Percentiles rank a stretch among this genome's conserved stretches.
These are phyloP conservation scores for Ogataea angusta DNA, from an alignment of 805 yeast genomes.

Conservation along the genomic window DNA sequence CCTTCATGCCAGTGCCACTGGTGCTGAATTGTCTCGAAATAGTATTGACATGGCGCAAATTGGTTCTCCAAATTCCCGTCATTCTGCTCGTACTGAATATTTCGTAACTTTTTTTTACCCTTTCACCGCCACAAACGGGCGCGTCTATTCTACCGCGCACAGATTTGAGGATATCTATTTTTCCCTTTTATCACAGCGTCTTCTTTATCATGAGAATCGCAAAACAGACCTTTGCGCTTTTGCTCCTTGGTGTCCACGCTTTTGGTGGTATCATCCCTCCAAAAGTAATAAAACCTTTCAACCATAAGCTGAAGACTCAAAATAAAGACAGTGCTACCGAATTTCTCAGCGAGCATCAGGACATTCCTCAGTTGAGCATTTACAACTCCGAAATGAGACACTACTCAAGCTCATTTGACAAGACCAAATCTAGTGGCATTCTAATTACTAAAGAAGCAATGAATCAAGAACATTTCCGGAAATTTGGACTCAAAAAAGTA, in stretches of 20 bases:
- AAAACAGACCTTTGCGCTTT: not conserved
- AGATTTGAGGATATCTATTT: conserved; percentile 1
- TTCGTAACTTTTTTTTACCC: not conserved
- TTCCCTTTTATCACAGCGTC: not conserved
- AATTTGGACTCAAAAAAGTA: conserved; percentile 18
- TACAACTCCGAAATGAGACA: conserved; percentile 13
- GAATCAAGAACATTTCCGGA: conserved; percentile 6
- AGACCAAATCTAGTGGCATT: conserved; percentile 24
- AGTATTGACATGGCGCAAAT: not conserved
- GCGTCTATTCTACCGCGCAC: conserved; percentile 9
- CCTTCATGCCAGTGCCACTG: conserved; percentile 3
- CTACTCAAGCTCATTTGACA: conserved; percentile 14
- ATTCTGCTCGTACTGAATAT: not conserved
- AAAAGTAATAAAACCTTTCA: conserved; percentile 5
- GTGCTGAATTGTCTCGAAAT: conserved; percentile 6
- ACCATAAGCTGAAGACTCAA: not conserved
- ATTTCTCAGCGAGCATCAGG: conserved; percentile 5
- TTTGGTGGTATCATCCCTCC: conserved; percentile 13
- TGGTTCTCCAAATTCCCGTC: conserved; percentile 5
- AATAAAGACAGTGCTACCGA: not conserved
- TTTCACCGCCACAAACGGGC: conserved; percentile 3
- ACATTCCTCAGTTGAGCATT: conserved; percentile 8
- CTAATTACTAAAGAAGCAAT: conserved; percentile 19
- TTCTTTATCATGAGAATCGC: not conserved
- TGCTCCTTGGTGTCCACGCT: not conserved